Evolutionary conservation across 2,329 filamentous ascomycete species (phyloP).

Genomic region (Claviceps sp.): DNA sequence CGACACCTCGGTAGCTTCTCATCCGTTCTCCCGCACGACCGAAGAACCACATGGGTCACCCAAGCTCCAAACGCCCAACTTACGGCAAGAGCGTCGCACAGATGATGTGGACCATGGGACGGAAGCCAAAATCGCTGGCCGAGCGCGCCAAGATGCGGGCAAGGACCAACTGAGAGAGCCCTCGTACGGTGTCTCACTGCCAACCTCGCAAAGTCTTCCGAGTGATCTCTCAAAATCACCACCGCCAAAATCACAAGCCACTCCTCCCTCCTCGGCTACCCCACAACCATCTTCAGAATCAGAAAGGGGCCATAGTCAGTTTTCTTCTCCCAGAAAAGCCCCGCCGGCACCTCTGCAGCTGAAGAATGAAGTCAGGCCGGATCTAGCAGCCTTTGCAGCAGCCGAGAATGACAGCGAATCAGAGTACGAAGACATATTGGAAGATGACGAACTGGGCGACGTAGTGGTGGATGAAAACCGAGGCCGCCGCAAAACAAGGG

Average conservation of each 20-base stretch:
- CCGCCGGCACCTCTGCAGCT: conserved; percentile 78
- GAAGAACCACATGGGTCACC: conserved; percentile 30
- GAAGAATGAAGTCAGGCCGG: conserved; percentile 13
- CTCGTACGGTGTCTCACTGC: conserved; percentile 36
- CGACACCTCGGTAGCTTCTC: conserved; percentile 44
- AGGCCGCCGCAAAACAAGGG: conserved; percentile 70
- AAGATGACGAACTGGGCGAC: conserved; percentile 40
- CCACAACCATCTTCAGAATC: conserved; percentile 30
- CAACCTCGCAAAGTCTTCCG: conserved; percentile 42
- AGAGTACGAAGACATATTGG: conserved; percentile 68
- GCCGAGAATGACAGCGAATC: conserved; percentile 61
- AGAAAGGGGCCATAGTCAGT: conserved; percentile 34
- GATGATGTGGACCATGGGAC: conserved; percentile 43
- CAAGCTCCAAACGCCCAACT: conserved; percentile 43
- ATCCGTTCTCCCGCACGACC: conserved; percentile 51
- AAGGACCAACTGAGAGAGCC: conserved; percentile 30
- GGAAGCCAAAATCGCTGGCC: conserved; percentile 33
- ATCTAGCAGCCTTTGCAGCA: conserved; percentile 9
- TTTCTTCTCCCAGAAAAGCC: conserved; percentile 57
- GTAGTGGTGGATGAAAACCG: conserved; percentile 44
- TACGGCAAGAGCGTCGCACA: conserved; percentile 42
- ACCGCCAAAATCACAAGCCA: conserved; percentile 35
- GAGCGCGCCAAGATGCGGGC: conserved; percentile 31
- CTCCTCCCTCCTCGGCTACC: conserved; percentile 25
- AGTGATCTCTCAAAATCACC: conserved; percentile 38